Percentiles rank a stretch among this genome's conserved stretches.
phyloP scores from a whole-genome alignment of 192 early-diverging fungal species.

The Backusella sp. region DNA sequence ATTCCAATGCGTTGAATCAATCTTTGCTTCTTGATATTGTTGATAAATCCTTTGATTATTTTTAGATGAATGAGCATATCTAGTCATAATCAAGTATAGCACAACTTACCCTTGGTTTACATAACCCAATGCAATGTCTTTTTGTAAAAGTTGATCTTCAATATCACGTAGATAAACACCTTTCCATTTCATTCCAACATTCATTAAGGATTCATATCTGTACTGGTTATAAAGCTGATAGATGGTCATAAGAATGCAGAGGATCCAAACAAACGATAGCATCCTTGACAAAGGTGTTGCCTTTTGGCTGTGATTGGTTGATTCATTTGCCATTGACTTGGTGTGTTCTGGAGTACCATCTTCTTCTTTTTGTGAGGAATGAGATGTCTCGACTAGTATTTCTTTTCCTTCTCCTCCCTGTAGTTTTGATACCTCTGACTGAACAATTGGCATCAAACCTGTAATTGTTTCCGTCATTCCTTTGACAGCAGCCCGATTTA shows the following conservation, averaged over 20 bases:
- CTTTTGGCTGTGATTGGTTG: neutral
- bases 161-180: constrained; percentile 49
- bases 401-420: neutral
- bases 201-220: constrained; percentile 18
- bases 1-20: constrained; percentile 18
- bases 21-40: constrained; percentile 28
- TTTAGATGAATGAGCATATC: neutral
- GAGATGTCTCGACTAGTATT: neutral
- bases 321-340: neutral
- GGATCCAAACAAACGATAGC: neutral
- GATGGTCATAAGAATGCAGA: neutral
- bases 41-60: constrained; percentile 12
- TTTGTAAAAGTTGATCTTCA: constrained; percentile 36
- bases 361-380: constrained; percentile 16
- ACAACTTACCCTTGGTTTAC: constrained; percentile 15
- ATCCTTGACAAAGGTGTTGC: neutral
- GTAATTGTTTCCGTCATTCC: constrained; percentile 55
- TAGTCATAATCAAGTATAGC: neutral
- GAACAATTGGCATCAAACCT: constrained; percentile 42
- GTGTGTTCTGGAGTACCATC: constrained; percentile 8
- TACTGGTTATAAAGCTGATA: constrained; percentile 8
- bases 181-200: constrained; percentile 29
- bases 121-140: neutral
- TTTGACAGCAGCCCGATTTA: constrained; percentile 55
- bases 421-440: constrained; percentile 36